Evolutionary conservation across 225 moss, liverwort and hornwort genomes (phyloP), one percentile per base, ranked within the genome.

Genomic region (Lunularia cruciata): DNA sequence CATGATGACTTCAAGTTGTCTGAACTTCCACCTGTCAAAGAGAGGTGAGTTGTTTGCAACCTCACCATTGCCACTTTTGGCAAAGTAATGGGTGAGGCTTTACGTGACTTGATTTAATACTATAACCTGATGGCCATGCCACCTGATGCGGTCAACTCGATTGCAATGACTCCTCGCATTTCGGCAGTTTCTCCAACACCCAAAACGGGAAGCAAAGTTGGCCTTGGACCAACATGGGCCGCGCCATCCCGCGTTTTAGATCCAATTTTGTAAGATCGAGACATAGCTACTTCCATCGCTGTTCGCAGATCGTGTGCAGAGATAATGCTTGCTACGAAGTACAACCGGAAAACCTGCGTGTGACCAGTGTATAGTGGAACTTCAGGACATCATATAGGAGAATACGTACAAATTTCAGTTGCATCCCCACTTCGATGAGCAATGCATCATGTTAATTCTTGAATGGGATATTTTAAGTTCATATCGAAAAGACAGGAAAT

Each of bases 281-380:
- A 14, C 20, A 58, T 1, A 22, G 72, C 57, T 32, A 39, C 71
- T 48, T 72, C 47, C 18, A 92, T 23, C 32, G 60, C 76, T 68
- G 74, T 70, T 33, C 72, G 63, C 13, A 93, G 51, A 45, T 51
- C 14, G 28, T 74, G 39, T 37, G 68, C 69, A 49, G 60, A 52
- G 38, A 89, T 72, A 60, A 64, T 81, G 26, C 72, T 79, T 13
- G 60, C 81, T 68, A 85, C 85, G 38, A 77, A 89, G 62, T 92
- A 98, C 2, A 93, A 61, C 13, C 96, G 89, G 32, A 98, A 81
- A 18, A 81, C 83, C 96, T 96, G 65, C 69, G 30, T 11, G 40
- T 25, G 79, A 52, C 65, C 33, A 69, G n/a, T n/a, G n/a, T n/a
- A 30, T 23, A 9, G 36, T 30, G 23, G 45, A 52, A 11, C 22